phyloP scores from a whole-genome alignment of 2,329 filamentous ascomycete species.

The Rutstroemia sp. region DNA sequence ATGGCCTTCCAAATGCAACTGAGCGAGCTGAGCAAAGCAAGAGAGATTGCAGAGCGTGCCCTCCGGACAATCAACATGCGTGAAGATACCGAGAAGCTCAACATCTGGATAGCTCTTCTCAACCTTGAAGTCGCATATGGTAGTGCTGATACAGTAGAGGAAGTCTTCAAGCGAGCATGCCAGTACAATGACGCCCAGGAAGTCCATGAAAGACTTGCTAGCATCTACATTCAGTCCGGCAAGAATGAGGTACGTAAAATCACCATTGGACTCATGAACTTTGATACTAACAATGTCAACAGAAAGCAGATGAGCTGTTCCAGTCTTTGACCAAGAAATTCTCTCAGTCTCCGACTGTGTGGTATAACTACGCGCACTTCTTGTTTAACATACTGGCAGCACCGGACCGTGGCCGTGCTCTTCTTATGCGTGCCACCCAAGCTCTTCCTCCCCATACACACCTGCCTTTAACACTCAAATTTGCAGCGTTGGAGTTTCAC shows the following conservation, averaged over 20 bases:
- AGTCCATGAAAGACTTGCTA: conserved; percentile 81
- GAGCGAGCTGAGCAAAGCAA: conserved; percentile 79
- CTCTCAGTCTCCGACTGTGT: conserved; percentile 69
- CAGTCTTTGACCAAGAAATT: conserved; percentile 83
- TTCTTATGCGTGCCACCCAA: conserved; percentile 79
- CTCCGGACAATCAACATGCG: conserved; percentile 85
- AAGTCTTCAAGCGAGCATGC: conserved; percentile 85
- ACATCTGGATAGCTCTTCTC: conserved; percentile 89
- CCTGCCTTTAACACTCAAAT: conserved; percentile 73
- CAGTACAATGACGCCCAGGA: conserved; percentile 90
- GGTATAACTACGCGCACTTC: conserved; percentile 93
- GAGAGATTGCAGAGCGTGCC: conserved; percentile 84
- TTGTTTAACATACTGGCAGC: conserved; percentile 66
- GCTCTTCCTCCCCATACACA: conserved; percentile 61
- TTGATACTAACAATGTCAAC: conserved; percentile 24
- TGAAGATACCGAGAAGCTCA: conserved; percentile 87
- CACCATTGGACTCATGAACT: background rate
- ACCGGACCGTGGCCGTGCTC: conserved; percentile 65
- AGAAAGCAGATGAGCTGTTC: conserved; percentile 88
- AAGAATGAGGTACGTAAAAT: conserved; percentile 64
- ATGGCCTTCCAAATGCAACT: conserved; percentile 98
- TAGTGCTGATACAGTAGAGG: conserved; percentile 72
- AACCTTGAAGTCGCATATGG: conserved; percentile 92
- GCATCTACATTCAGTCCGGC: conserved; percentile 88
- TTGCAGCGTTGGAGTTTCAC: conserved; percentile 87